Conservation (phyloP, 2,329 filamentous ascomycete genomes). For the Colletotrichum tabaci region DNA sequence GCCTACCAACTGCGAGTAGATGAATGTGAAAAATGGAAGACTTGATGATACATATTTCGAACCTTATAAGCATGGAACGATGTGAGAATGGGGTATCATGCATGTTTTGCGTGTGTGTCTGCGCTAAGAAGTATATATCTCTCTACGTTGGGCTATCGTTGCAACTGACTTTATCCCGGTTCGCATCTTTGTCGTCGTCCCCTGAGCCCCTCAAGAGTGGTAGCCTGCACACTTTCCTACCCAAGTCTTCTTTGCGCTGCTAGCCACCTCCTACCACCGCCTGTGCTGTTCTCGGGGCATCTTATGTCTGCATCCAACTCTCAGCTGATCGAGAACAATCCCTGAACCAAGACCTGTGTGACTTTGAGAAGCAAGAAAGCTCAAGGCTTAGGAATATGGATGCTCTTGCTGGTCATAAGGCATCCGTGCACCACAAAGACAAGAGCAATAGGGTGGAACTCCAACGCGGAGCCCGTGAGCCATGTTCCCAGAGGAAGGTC, state of each 20-base stretch:
- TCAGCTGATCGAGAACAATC: not conserved
- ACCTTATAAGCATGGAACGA: not conserved
- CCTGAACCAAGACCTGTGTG: not conserved
- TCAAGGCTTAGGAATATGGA: slow-evolving; percentile 93
- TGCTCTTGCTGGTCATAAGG: slow-evolving; percentile 94
- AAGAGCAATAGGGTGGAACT: slow-evolving; percentile 86
- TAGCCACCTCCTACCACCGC: not conserved
- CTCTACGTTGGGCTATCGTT: not conserved
- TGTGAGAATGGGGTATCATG: slow-evolving; percentile 34
- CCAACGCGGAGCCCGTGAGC: slow-evolving; percentile 76
- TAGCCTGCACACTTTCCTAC: not conserved
- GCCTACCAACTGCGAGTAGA: slow-evolving; percentile 2
- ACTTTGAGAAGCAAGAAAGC: not conserved
- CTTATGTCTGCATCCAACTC: not conserved
- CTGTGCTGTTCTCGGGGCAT: not conserved
- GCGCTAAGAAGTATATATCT: slow-evolving; percentile 11
- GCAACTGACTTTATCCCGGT: not conserved
- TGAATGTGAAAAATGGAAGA: not conserved
- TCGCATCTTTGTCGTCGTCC: not conserved
- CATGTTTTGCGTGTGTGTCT: slow-evolving; percentile 13
- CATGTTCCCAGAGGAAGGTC: slow-evolving; percentile 83
- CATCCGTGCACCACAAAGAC: slow-evolving; percentile 92
- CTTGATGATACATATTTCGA: not conserved
- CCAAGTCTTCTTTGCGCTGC: not conserved
- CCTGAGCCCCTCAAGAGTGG: not conserved